Conservation (phyloP, 306 rosid genomes). For the Corylus avellana region DNA sequence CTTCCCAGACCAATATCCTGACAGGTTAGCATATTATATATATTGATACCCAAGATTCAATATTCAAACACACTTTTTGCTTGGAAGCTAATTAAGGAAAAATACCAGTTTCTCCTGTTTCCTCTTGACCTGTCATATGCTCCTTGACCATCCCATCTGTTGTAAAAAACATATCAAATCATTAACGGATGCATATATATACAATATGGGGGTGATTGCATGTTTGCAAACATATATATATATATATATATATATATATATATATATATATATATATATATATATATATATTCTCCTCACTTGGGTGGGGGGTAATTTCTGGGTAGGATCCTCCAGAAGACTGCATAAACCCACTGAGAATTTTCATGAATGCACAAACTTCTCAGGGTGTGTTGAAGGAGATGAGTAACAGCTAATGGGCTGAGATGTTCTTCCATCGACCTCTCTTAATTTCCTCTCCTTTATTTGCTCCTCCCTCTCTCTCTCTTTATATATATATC, state of each 20-base stretch:
- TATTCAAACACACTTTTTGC: neutral
- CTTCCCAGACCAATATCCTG: constrained; percentile 99
- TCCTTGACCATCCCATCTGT: constrained; percentile 98
- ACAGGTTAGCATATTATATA: constrained; percentile 18
- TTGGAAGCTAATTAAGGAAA: neutral
- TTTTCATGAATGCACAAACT: constrained; percentile 87
- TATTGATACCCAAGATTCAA: neutral
- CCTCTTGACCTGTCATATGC: constrained; percentile 97
- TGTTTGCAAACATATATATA: neutral
- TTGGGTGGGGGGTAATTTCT: constrained; percentile 98
- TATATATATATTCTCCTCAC: constrained; percentile 40
- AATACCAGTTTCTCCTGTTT: constrained; percentile 93
- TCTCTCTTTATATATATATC: constrained; percentile 7
- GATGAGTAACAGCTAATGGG: constrained; percentile 87
- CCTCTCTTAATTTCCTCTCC: constrained; percentile 8
- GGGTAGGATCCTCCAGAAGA: constrained; percentile 98
- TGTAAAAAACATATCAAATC: neutral
- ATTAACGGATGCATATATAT: neutral
- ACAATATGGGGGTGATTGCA: constrained; percentile 11
- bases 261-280: neutral
- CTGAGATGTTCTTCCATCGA: constrained; percentile 81
- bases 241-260: neutral
- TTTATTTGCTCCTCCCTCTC: neutral
- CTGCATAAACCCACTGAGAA: constrained; percentile 97
- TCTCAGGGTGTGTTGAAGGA: constrained; percentile 95